These are phyloP conservation scores for Eutrema heterophyllum DNA, from an alignment of 345 rosid genomes.

Conservation along the genomic window DNA sequence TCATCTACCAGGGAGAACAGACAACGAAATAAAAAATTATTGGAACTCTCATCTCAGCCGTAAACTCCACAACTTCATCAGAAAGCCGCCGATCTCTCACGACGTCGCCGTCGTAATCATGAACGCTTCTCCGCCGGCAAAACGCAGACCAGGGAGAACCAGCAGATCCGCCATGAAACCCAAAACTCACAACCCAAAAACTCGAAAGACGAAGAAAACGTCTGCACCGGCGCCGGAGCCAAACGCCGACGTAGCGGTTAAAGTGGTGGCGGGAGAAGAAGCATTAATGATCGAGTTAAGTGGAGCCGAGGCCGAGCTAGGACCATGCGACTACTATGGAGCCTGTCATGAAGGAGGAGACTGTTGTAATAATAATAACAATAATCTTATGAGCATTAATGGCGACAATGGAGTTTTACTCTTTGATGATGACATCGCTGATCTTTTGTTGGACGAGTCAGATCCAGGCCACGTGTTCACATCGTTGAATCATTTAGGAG, in stretches of 20 bases:
- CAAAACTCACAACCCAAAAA: constrained; percentile 3
- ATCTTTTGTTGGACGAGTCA: constrained; percentile 22
- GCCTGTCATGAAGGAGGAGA: background rate
- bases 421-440: constrained; percentile 29
- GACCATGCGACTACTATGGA: constrained; percentile 7
- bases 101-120: constrained; percentile 3
- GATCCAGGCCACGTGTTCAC: constrained; percentile 15
- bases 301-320: constrained; percentile 24
- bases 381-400: constrained; percentile 16
- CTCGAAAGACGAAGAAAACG: constrained; percentile 18
- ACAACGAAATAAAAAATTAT: constrained; percentile 73
- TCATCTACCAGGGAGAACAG: constrained; percentile 71
- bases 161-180: constrained; percentile 33
- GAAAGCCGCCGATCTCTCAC: constrained; percentile 16
- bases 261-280: constrained; percentile 1
- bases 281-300: constrained; percentile 7
- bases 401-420: constrained; percentile 11
- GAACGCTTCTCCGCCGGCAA: constrained; percentile 18
- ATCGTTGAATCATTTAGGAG: background rate
- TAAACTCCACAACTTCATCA: constrained; percentile 42
- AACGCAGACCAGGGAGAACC: constrained; percentile 28
- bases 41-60: constrained; percentile 76
- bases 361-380: background rate
- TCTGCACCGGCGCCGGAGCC: background rate
- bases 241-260: background rate